Conservation (phyloP, 768 basidiomycete species). For the Mycena galericulata region DNA sequence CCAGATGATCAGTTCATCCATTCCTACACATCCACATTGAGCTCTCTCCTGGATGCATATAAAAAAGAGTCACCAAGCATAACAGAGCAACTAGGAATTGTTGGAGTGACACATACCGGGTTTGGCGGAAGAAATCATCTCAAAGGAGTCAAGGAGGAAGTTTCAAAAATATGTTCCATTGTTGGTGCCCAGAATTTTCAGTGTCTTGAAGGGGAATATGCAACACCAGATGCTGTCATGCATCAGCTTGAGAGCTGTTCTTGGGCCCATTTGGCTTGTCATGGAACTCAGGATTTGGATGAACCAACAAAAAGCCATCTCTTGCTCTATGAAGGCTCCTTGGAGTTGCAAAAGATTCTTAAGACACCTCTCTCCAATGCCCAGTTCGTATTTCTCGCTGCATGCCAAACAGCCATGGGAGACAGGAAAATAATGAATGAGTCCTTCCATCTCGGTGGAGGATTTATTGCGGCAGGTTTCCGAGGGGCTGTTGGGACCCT, state of each 20-base stretch:
- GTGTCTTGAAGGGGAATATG: not conserved
- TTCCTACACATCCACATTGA: constrained; percentile 33
- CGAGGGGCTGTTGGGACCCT: too few species aligned
- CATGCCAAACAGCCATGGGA: constrained; percentile 13
- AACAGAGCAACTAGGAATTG: not conserved
- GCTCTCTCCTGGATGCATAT: constrained; percentile 22
- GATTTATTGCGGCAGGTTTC: too few species aligned
- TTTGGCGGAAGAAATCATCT: not conserved
- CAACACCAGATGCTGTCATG: not conserved
- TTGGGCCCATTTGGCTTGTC: constrained; percentile 17
- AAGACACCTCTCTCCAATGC: constrained; percentile 4
- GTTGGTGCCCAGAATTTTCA: not conserved
- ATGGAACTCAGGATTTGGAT: not conserved
- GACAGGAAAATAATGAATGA: too few species aligned
- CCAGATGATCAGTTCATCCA: constrained; percentile 24
- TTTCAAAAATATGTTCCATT: not conserved
- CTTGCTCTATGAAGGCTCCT: not conserved
- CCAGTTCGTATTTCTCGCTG: constrained; percentile 13
- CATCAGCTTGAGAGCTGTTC: not conserved
- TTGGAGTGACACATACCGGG: constrained; percentile 10
- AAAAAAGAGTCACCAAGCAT: not conserved
- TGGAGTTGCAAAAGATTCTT: constrained; percentile 9
- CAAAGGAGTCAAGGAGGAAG: not conserved
- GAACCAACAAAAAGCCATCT: constrained; percentile 7
- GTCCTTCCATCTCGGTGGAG: too few species aligned